Evolutionary conservation across 2,329 filamentous ascomycete species (phyloP), one percentile per base, ranked within the genome.

Genomic region (Aspergillus cejpii): DNA sequence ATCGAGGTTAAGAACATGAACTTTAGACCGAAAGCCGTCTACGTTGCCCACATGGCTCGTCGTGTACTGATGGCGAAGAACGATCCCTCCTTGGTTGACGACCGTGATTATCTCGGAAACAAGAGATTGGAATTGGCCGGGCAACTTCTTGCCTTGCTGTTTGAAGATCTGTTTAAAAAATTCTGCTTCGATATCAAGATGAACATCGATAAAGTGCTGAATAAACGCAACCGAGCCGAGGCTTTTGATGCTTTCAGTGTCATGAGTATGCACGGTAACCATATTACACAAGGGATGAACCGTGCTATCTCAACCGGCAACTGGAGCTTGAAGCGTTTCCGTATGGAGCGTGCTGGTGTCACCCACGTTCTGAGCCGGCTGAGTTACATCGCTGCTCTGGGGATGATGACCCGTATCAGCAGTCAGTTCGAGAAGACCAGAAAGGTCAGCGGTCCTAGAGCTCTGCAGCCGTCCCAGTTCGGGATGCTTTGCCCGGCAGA

Each of bases 401-500:
- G 94, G 51, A 98, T 98, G 94, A 98, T 98, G 92, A 98, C 92
- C 11, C 80, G 92, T 66, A 97, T 98, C 60, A 92, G 85, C 66
- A 94, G 87, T 77, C 92, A 98, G 71, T 98, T 98, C 61, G 92
- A 98, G 65, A 98, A 98, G 76, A 97, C 92, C 2, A 76, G 92
- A 57, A 98, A 98, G 69, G 90, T 98, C 49, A 90, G 84, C 62
- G 94, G 94, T 54, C 92, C 94, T 58, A 84, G 92, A 78, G 92
- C 94, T 14, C 75, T 98, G 39, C 92, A 98, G 62, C 90, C 92
- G 5, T 98, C 92, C 1, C 92, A 98, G 56, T 98, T 95, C 72
- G 92, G 92, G 57, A 96, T 98, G 90, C 75, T 98, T 43, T 98
- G 92, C 63, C 86, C 90, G 0, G 94, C 92, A 8, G 92, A 98